phyloP scores from a whole-genome alignment of 306 rosid genomes.

The Prunus mongolica region DNA sequence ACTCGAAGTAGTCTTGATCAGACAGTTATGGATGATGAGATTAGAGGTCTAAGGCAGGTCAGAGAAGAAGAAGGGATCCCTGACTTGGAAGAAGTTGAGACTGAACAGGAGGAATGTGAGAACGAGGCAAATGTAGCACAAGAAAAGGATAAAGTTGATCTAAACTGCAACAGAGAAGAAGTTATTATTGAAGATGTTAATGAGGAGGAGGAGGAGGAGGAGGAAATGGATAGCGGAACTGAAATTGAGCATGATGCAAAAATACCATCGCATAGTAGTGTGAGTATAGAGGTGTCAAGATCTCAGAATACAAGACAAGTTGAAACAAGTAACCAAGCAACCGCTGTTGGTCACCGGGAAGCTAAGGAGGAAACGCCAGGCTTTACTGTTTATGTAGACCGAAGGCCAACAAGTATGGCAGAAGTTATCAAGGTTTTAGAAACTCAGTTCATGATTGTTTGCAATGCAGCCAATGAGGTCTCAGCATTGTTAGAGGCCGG shows the following conservation, averaged over 20 bases:
- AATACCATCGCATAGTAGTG: constrained; percentile 26
- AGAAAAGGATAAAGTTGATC: constrained; percentile 38
- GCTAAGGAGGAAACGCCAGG: constrained; percentile 68
- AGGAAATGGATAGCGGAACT: constrained; percentile 27
- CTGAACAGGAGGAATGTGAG: constrained; percentile 46
- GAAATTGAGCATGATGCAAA: constrained; percentile 30
- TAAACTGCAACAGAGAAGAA: constrained; percentile 46
- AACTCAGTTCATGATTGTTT: constrained; percentile 61
- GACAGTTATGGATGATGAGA: constrained; percentile 54
- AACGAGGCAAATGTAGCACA: constrained; percentile 35
- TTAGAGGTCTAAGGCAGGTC: constrained; percentile 61
- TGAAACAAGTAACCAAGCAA: constrained; percentile 43
- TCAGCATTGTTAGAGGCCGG: constrained; percentile 71
- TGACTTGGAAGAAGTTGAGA: constrained; percentile 73
- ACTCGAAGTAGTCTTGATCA: constrained; percentile 43
- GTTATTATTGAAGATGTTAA: constrained; percentile 62
- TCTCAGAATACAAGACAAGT: constrained; percentile 49
- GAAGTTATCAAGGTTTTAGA: constrained; percentile 83
- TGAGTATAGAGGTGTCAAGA: constrained; percentile 44
- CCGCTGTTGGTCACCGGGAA: constrained; percentile 38
- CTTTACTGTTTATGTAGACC: constrained; percentile 71
- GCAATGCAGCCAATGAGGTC: constrained; percentile 70
- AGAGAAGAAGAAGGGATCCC: constrained; percentile 93
- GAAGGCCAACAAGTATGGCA: constrained; percentile 78
- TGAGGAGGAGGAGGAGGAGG: constrained; percentile 42